Base-by-base conservation (phyloP, 1,139 yeast species). In the Lipomyces yarrowii region DNA sequence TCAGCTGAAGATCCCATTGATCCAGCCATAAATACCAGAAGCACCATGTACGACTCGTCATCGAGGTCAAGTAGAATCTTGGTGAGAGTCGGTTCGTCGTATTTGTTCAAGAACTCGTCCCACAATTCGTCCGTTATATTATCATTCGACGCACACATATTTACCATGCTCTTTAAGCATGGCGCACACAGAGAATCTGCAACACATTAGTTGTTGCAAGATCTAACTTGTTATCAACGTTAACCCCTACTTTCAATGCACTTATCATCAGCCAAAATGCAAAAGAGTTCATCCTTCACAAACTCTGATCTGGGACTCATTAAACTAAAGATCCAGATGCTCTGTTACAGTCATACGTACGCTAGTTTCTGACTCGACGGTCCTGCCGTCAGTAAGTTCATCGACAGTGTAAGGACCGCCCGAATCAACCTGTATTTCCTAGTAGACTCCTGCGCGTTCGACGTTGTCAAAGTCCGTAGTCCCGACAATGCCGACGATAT, bases 371-470 rank as follows among this genome's bases (percentile, higher is more conserved):
- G 67, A 13, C 42, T 64, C 10, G 13, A 21, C 21, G 58, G 60
- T 7, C 67, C 67, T 8, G 61, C 67, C 5, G 67, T 61, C 37
- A 64, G 56, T 26, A 64, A 56, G 53, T 61, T 64, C 67, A 64
- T 64, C 10, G 61, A 35, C 13, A 61, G 54, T 0, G 64, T 52
- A 37, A 64, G 57, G 26, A 57, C 21, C 26, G 37, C 46, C 10
- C 55, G 54, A 2, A 62, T 57, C 57, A 57, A 23, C 7, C 48
- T 42, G 13, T 48, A 8, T 30, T 21, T 54, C 30, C 33, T 21
- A 7, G 56, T 52, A 39, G 5, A 18, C 13, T 52, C 57, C 15
- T 62, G 52, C 10, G 23, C 33, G 23, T 30, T 13, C 13, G 13
- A 2, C 10, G 10, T 13, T 52, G 18, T 52, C 55, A 52, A 7